Conservation (phyloP, 1,284 basidiomycete genomes). For the Phenoliferia sp. region DNA sequence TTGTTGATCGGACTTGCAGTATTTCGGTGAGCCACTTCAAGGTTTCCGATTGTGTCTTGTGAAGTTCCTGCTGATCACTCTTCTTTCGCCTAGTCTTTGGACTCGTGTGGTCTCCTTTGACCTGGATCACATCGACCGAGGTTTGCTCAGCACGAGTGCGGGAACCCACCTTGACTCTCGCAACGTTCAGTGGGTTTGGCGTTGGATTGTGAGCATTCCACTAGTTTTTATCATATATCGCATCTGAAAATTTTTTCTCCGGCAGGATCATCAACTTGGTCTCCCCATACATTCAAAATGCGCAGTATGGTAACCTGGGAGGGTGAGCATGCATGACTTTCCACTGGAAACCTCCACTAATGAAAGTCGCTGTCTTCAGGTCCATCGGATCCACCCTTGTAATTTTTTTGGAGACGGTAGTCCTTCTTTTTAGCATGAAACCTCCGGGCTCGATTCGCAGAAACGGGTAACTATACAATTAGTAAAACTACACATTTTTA, state of each 20-base stretch:
- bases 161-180: slow-evolving; percentile 27
- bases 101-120: slow-evolving; percentile 24
- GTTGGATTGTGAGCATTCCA: slow-evolving; percentile 1
- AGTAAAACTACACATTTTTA: no score
- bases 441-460: no score
- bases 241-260: not conserved
- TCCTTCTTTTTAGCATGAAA: no score
- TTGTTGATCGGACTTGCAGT: no score
- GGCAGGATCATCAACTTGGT: slow-evolving; percentile 30
- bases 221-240: not conserved
- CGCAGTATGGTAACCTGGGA: slow-evolving; percentile 31
- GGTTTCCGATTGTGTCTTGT: slow-evolving; percentile 8
- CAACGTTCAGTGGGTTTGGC: slow-evolving; percentile 32
- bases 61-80: not conserved
- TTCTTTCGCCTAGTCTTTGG: not conserved
- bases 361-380: not conserved
- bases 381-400: no score
- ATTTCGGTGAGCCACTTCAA: no score
- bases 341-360: no score
- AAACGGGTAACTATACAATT: no score
- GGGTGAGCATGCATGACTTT: slow-evolving; percentile 20
- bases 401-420: no score
- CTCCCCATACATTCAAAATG: slow-evolving; percentile 33
- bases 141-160: slow-evolving; percentile 25
- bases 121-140: slow-evolving; percentile 32